Conservation (phyloP, 225 moss, liverwort and hornwort species). For the Neckera pumila region DNA sequence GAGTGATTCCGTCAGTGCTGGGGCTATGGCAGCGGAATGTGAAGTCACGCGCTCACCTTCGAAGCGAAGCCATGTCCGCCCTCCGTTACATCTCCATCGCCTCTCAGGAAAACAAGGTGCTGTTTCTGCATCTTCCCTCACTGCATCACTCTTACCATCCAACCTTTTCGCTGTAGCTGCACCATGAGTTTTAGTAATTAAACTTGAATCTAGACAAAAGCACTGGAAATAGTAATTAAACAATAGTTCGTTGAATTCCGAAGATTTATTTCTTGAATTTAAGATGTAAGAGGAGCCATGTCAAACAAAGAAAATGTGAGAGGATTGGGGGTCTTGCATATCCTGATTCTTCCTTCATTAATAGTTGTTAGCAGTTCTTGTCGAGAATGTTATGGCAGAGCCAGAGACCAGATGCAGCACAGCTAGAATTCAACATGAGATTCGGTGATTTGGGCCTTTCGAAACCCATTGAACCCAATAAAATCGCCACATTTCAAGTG, state of each 20-base stretch:
- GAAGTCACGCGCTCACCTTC: constrained; percentile 32
- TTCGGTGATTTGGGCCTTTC: background rate
- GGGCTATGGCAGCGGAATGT: constrained; percentile 30
- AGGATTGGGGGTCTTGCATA: background rate
- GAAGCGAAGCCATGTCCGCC: constrained; percentile 22
- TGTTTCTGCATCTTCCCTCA: background rate
- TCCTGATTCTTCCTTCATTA: background rate
- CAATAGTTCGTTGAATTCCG: background rate
- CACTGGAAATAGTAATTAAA: background rate
- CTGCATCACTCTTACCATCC: background rate
- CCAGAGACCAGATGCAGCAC: background rate
- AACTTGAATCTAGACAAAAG: background rate
- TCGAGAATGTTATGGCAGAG: background rate
- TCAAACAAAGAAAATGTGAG: background rate
- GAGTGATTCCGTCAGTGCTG: constrained; percentile 21
- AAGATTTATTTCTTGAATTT: background rate
- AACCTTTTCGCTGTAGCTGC: background rate
- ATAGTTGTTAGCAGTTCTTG: background rate
- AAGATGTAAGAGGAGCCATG: background rate
- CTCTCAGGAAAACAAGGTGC: constrained; percentile 30
- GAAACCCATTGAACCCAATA: background rate
- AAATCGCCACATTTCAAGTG: background rate
- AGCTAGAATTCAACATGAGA: background rate
- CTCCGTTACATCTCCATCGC: constrained; percentile 16
- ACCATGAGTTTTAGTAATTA: background rate